phyloP scores from a whole-genome alignment of 768 basidiomycete species.

The Calocybe gangraenosa region DNA sequence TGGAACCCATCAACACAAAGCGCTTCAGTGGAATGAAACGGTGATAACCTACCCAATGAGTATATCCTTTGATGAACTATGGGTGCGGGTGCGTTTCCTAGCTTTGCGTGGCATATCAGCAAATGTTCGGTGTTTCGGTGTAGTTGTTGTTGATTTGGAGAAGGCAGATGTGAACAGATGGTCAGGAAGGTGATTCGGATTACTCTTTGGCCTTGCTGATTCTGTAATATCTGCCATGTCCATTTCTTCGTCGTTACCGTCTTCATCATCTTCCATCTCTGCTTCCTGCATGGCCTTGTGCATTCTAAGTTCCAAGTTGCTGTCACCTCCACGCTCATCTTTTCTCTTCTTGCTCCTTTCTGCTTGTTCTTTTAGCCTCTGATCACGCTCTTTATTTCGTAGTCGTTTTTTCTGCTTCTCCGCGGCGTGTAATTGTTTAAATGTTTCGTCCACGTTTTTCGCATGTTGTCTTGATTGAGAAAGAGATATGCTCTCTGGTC shows the following conservation, averaged over 20 bases:
- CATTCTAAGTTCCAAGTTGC: conserved; percentile 11
- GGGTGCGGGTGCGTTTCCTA: conserved; percentile 26
- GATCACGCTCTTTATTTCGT: conserved; percentile 16
- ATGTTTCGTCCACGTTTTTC: conserved; percentile 11
- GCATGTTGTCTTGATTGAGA: conserved; percentile 16
- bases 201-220: conserved; percentile 17
- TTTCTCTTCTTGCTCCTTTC: conserved; percentile 14
- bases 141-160: conserved; percentile 24
- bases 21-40: not conserved
- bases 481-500: conserved; percentile 19
- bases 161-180: conserved; percentile 61
- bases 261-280: conserved; percentile 20
- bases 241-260: conserved; percentile 17
- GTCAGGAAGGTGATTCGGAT: conserved; percentile 57
- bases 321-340: conserved; percentile 6
- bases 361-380: conserved; percentile 17
- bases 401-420: conserved; percentile 16
- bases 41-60: conserved; percentile 45
- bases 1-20: conserved; percentile 3
- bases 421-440: conserved; percentile 13
- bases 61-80: conserved; percentile 40
- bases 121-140: conserved; percentile 19
- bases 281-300: conserved; percentile 18
- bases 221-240: conserved; percentile 20
- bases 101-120: conserved; percentile 21